Conservation (phyloP, 768 basidiomycete species). For the Suillus bovinus region DNA sequence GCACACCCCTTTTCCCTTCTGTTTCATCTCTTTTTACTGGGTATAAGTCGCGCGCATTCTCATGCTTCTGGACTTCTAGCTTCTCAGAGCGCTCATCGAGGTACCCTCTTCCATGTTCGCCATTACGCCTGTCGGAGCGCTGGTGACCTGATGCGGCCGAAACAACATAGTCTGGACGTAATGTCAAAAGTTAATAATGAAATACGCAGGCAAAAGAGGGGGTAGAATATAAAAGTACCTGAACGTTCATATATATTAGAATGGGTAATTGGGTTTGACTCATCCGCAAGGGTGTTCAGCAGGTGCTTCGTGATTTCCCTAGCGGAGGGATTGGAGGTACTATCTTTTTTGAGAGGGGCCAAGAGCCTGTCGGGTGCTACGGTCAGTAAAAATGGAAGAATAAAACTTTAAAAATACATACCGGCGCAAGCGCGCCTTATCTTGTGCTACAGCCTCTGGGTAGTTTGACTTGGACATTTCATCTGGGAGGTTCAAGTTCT, state of each 20-base stretch:
- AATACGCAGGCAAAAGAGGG: not conserved
- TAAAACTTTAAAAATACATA: not conserved
- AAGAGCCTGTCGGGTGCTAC: constrained; percentile 23
- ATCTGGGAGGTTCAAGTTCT: not conserved
- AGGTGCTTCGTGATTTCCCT: constrained; percentile 58
- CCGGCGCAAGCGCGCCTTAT: constrained; percentile 1
- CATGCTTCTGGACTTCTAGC: constrained; percentile 35
- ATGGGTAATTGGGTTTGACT: constrained; percentile 79
- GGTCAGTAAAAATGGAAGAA: not conserved
- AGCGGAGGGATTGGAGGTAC: constrained; percentile 36
- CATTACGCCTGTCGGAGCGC: constrained; percentile 47
- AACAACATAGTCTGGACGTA: constrained; percentile 50
- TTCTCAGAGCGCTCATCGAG: constrained; percentile 48
- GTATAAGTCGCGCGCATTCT: constrained; percentile 11
- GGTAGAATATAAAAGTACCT: constrained; percentile 40
- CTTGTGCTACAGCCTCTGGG: constrained; percentile 3
- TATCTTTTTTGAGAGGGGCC: constrained; percentile 31
- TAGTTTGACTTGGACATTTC: not conserved
- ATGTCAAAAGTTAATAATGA: not conserved
- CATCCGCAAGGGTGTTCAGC: constrained; percentile 58
- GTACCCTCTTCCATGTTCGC: constrained; percentile 35
- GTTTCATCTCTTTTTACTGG: constrained; percentile 6
- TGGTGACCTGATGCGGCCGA: constrained; percentile 73
- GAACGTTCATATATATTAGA: constrained; percentile 62
- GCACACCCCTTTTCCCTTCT: constrained; percentile 24